These are phyloP conservation scores for Sambucus nigra DNA, from an alignment of 129 eudicot genomes.

Conservation along the genomic window DNA sequence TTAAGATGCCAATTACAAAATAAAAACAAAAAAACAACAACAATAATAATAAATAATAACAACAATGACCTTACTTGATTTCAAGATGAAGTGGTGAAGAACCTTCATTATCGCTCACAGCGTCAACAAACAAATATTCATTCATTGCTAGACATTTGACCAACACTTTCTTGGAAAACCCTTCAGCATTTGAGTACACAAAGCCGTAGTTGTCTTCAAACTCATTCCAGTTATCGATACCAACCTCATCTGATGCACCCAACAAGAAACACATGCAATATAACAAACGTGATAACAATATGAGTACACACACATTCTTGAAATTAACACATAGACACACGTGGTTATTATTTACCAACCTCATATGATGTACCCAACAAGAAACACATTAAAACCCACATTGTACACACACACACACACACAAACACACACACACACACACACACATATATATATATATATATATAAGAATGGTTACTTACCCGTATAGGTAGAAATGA, in stretches of 20 bases:
- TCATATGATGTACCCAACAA: too few species aligned
- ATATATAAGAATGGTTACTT: not conserved
- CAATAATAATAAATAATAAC: too few species aligned
- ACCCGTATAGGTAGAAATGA: conserved; percentile 51
- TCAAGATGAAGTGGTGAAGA: conserved; percentile 55
- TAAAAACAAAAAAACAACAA: not conserved
- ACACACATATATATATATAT: not conserved
- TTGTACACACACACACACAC: too few species aligned
- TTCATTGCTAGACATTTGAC: conserved; percentile 74
- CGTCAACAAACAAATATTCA: conserved; percentile 59
- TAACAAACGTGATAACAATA: too few species aligned
- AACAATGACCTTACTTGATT: conserved; percentile 32
- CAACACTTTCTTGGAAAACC: conserved; percentile 49
- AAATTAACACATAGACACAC: too few species aligned
- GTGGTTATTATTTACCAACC: too few species aligned
- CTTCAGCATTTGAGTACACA: conserved; percentile 54
- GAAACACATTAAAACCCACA: too few species aligned
- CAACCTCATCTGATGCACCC: conserved; percentile 61
- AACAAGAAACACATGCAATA: not conserved
- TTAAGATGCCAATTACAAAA: conserved; percentile 6
- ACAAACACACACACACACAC: too few species aligned
- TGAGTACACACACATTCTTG: too few species aligned
- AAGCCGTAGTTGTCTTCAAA: conserved; percentile 67
- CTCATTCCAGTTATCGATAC: conserved; percentile 71
- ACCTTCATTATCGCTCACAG: conserved; percentile 36